Evolutionary conservation across 1,139 yeast species (phyloP), one percentile per base, ranked within the genome.

Genomic region (Protomyces inouyei): DNA sequence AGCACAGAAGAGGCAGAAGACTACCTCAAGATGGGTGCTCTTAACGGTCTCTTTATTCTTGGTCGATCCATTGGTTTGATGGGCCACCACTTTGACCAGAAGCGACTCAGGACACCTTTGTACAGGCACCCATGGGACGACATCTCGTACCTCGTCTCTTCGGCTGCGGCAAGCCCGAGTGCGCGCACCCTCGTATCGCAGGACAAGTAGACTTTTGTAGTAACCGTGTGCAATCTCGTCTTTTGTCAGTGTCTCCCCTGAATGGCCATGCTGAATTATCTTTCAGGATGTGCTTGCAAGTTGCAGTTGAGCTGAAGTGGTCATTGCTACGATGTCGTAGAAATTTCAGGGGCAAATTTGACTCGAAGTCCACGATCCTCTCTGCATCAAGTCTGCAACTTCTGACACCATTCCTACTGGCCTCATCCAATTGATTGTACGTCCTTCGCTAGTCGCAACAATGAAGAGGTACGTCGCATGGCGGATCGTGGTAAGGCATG

Each of bases 41-140:
- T 78, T 69, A 78, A 78, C 71, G 81, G 81, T 60, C 72, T 78
- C 68, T 78, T 78, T 67, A 81, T 79, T 40, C 74, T 78, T 18
- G 81, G 82, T 64, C 75, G 81, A 64, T 77, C 81, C 51, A 78
- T 78, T 65, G 81, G 81, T 72, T 72, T 78, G 67, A 78, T 78
- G 72, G 81, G 80, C 60, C 81, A 78, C 69, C 79, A 78, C 69
- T 74, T 78, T 57, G 81, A 78, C 69, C 81, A 78, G 74, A 79
- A 79, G 78, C 73, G 81, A 60, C 75, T 78, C 70, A 76, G 78
- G 73, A 77, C 81, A 61, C 81, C 81, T 45, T 73, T 78, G 38
- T 78, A 78, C 75, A 74, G 81, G 67, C 81, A 79, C 69, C 80
- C 81, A 36, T 78, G 81, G 81, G 82, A 78, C 67, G 81, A 78